Evolutionary conservation across 345 rosid species (phyloP), one percentile per base, ranked within the genome.

Genomic region (Lagerstroemia speciosa): DNA sequence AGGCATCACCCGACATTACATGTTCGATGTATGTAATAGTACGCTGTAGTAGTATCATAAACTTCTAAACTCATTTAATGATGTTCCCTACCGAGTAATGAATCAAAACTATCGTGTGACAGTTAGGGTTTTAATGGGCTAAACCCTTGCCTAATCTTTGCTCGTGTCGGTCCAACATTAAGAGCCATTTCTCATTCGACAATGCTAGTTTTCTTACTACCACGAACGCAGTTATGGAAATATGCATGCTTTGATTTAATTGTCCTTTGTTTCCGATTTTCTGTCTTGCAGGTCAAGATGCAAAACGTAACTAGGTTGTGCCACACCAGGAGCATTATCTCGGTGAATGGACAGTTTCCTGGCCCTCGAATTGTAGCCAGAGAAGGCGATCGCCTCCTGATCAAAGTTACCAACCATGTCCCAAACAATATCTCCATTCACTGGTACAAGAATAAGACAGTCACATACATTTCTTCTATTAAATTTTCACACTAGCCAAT

Each of bases 1-100:
- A 55, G 89, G 88, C 72, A 69, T 71, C 43, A 93, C 91, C 64
- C 80, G 94, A 78, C 97, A 90, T 72, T 90, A 83, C 84, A 82
- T 76, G 68, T 82, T 93, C 55, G 78, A 90, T 30, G 96, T 89
- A 83, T 46, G 91, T 71, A 38, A 30, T 24, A 29, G 7, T 67
- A 2, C 66, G 7, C 38, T 4, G 8, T 36, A 36, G 38, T 1
- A 36, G 38, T 36, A 9, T 36, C 38, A 4, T 36, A 9, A 4
- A 36, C 38, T 9, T 36, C 38, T 36, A 9, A 36, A 36, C 38
- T 36, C 38, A 36, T 36, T 1, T 36, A 9, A 36, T 36, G 38
- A 36, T 5, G 38, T 36, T 36, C 8, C 38, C 8, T 36, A 36
- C 38, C 8, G 8, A 36, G 38, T 36, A 36, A 36, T 9, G 38